Percentiles rank a stretch among this genome's conserved stretches.
These are phyloP conservation scores for Penicillium oxalicum DNA, from an alignment of 2,329 filamentous ascomycete species.

Conservation along the genomic window DNA sequence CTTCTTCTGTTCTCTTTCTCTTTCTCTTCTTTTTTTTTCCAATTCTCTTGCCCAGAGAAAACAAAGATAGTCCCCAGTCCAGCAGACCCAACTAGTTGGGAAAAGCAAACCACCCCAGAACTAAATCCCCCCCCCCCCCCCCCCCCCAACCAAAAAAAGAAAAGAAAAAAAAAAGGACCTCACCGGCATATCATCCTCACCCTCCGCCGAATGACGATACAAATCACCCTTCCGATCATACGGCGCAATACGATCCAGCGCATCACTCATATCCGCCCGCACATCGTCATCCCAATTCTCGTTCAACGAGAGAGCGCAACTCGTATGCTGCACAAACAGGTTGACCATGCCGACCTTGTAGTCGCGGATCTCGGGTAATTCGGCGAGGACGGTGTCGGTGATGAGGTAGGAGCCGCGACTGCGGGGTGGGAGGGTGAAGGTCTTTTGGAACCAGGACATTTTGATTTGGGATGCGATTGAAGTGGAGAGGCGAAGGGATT, in stretches of 20 bases:
- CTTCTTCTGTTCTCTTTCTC: no score
- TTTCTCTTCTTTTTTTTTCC: no score
- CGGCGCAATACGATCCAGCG: conserved; percentile 82
- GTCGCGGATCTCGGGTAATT: conserved; percentile 70
- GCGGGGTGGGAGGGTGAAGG: conserved; percentile 69
- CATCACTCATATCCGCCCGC: conserved; percentile 88
- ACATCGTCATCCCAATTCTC: conserved; percentile 88
- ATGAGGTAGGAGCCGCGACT: conserved; percentile 84
- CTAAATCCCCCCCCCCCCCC: not conserved
- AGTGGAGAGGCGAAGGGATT: no score
- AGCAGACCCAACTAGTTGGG: no score
- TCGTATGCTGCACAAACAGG: conserved; percentile 93
- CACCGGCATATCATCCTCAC: conserved; percentile 88
- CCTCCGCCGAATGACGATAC: conserved; percentile 84
- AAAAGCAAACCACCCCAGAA: no score
- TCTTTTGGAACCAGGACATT: conserved; percentile 76
- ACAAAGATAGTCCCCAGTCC: no score
- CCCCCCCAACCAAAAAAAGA: not conserved
- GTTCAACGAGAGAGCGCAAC: conserved; percentile 82
- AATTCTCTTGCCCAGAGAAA: no score
- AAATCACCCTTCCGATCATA: conserved; percentile 69
- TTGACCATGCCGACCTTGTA: conserved; percentile 85
- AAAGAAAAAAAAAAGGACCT: conserved; percentile 23
- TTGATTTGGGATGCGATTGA: conserved; percentile 2
- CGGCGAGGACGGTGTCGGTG: conserved; percentile 64